Evolutionary conservation across 441 rosid species (phyloP), one percentile per base, ranked within the genome.

Genomic region (Pelargonium fulgidum): DNA sequence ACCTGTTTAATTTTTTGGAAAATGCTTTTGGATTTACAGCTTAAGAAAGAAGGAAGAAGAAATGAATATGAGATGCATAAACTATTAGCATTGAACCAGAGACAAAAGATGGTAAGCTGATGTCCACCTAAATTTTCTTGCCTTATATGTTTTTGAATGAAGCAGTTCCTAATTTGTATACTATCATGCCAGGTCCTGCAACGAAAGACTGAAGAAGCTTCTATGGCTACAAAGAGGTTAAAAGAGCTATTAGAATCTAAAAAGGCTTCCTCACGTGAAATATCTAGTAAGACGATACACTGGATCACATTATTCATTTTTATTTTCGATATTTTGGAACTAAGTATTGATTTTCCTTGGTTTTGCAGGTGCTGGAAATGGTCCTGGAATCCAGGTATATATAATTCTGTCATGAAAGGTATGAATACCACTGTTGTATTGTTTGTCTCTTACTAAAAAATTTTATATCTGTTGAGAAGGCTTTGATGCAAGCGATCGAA

Each of bases 21-120:
- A 7, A 42, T 44, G 17, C 67, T 10, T 63, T 42, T 72, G 47
- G 47, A 62, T 20, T 54, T 39, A 48, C 89, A 94, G 97, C 96
- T 94, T 66, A 94, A 89, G 86, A 94, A 94, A 81, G 99, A 92
- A 81, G 99, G 97, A 72, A 84, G 98, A 76, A 87, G 96, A 78
- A 94, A 92, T 65, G 96, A 90, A 80, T 92, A 83, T 59, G 99
- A 94, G 89, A 87, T 92, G 98, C 99, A 94, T 79, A 94, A 92
- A 77, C 83, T 94, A 65, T 73, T 90, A 83, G 93, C 99, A 74
- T 79, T 94, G 81, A 94, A 94, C 82, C 98, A 92, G 74, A 86
- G 91, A 77, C 98, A 94, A 78, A 94, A 94, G 77, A 85, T 90
- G 98, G 99, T 94, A 84, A 77, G 17, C 36, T 70, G 39, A 64